Evolutionary conservation across 164 flowering plant genomes (phyloP), one percentile per base, ranked within the genome.

Genomic region (Chimonanthus praecox): DNA sequence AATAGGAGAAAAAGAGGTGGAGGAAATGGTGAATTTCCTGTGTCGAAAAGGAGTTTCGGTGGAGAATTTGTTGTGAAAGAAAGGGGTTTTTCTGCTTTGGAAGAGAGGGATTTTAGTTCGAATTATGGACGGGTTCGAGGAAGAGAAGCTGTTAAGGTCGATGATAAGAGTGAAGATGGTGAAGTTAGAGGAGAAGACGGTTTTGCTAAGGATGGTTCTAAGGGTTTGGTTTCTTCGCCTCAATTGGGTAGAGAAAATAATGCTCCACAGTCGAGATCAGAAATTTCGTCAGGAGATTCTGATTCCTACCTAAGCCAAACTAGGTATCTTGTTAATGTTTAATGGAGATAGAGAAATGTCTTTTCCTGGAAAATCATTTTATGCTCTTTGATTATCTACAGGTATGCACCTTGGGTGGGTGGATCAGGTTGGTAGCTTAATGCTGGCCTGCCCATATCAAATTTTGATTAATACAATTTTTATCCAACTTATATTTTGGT

Each of bases 221-320:
- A 49, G 70, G 70, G 54, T 6, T 21, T 33, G 43, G 8, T 43
- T 47, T 47, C 58, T 4, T 11, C 74, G 33, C 71, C 78, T 15
- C 13, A 50, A 64, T 18, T 72, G 7, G 18, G 6, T 3, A 46
- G 18, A 21, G 7, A 63, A 47, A 61, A 64, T 8, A 44, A 18
- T 45, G 48, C 73, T 47, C 71, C 78, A 11, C 72, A 70, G 70
- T n/a, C n/a, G 62, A 44, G 33, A 6, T 70, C 84, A 44, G 74
- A 67, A 50, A 79, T 54, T 70, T 84, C 87, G 11, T 62, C 77
- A 4, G 87, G 75, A 33, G 66, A 71, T 45, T 73, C 80, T 68
- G 94, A 82, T 8, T 88, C 97, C 64, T 87, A 89, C 80, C 84
- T 92, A 44, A 89, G 91, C 77, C 86, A 89, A 74, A 87, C 86